Conservation (phyloP, 2,329 filamentous ascomycete genomes). For the Parascedosporium putredinis region DNA sequence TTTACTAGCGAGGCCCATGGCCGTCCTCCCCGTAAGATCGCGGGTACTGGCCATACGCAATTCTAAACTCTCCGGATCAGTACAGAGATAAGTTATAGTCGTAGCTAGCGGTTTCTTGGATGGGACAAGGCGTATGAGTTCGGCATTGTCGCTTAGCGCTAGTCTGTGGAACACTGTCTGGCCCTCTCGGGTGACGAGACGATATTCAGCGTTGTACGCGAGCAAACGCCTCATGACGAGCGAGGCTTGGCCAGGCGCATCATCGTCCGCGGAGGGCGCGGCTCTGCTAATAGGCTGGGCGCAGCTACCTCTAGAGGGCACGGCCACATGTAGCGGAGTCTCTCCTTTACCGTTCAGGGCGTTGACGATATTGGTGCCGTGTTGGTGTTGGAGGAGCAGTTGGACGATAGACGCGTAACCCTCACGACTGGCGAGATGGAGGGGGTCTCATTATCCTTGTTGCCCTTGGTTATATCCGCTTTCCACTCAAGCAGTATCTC, state of each 20-base stretch:
- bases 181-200: neutral
- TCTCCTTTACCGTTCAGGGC: neutral
- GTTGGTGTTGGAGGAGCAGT: neutral
- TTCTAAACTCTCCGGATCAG: too few relatives aligned
- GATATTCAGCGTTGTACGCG: constrained; percentile 5
- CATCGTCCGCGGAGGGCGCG: neutral
- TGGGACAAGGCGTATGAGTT: neutral
- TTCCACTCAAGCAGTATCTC: neutral
- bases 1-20: neutral
- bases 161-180: neutral
- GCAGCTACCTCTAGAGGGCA: neutral
- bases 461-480: neutral
- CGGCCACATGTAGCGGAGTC: neutral
- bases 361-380: neutral
- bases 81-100: too few relatives aligned
- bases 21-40: neutral
- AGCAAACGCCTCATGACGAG: constrained; percentile 5
- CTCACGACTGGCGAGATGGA: neutral
- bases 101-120: too few relatives aligned
- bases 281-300: neutral
- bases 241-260: neutral
- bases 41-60: neutral
- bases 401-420: neutral
- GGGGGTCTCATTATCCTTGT: neutral
- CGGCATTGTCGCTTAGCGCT: neutral